Conservation (phyloP, 148 eudicot genomes). For the Silene latifolia region DNA sequence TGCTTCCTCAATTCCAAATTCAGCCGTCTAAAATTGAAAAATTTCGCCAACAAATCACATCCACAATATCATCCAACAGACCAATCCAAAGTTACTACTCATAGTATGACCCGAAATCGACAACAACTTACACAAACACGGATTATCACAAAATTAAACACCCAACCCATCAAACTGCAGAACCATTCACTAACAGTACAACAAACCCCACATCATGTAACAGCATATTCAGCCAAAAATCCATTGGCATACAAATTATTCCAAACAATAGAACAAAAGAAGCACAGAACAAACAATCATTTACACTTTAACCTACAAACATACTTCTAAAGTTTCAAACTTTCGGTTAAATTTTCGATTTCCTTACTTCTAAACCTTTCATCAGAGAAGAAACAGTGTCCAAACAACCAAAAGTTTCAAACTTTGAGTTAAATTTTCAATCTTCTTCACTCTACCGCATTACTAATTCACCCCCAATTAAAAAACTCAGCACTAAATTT, state of each 20-base stretch:
- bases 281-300: not conserved
- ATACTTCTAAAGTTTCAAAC: not conserved
- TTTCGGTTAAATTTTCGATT: not conserved
- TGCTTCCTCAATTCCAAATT: not conserved
- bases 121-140: not conserved
- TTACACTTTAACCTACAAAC: not conserved
- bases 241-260: not conserved
- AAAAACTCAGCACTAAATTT: too few species aligned
- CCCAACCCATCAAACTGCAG: not conserved
- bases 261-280: not conserved
- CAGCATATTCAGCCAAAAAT: not conserved
- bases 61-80: not conserved
- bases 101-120: not conserved
- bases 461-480: too few species aligned
- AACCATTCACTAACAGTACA: not conserved
- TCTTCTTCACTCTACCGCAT: not conserved
- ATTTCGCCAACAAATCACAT: not conserved
- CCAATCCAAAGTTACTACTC: too few species aligned
- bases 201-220: not conserved
- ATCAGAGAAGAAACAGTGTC: not conserved
- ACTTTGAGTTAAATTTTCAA: not conserved
- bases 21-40: not conserved
- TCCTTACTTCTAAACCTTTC: not conserved
- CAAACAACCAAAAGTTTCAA: not conserved
- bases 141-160: not conserved